phyloP scores from a whole-genome alignment of 345 rosid genomes.

The Limnanthes douglasii region DNA sequence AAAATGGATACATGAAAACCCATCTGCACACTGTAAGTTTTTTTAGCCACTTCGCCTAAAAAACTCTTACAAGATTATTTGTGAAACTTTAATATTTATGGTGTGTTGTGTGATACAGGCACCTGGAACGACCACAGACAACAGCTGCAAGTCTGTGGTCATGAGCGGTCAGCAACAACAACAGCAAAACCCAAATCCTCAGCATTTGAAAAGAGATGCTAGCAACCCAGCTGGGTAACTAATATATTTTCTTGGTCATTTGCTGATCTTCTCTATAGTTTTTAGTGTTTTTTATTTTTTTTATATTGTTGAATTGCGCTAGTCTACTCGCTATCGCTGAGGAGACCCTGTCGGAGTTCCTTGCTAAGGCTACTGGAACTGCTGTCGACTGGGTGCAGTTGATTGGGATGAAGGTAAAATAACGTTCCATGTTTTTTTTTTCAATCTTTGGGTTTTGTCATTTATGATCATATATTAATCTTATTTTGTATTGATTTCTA shows the following conservation, averaged over 20 bases:
- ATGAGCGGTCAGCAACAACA: conserved; percentile 93
- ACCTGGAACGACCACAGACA: conserved; percentile 95
- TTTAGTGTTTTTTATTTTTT: no score
- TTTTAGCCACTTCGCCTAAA: no score
- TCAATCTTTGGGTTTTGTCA: no score
- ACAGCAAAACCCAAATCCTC: conserved; percentile 92
- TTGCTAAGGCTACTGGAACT: conserved; percentile 93
- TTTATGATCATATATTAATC: not conserved
- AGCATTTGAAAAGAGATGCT: conserved; percentile 89
- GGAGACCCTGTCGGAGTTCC: conserved; percentile 62
- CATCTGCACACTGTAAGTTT: conserved; percentile 50
- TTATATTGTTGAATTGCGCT: no score
- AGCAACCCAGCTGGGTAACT: conserved; percentile 96
- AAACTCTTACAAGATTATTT: no score
- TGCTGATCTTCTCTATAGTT: no score
- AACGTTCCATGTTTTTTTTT: conserved; percentile 99
- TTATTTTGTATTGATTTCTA: conserved; percentile 4
- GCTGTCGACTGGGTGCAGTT: conserved; percentile 99
- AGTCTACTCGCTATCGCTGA: conserved; percentile 91
- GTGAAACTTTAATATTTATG: no score
- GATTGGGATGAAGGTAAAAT: conserved; percentile 98
- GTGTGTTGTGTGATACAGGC: conserved; percentile 34
- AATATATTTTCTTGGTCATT: conserved; percentile 5
- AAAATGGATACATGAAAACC: conserved; percentile 80
- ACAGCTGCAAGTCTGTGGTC: conserved; percentile 99